Percentiles rank a stretch among this genome's conserved stretches.
Evolutionary conservation across 2,329 filamentous ascomycete species (phyloP).

Genomic region (Scedosporium dehoogii): DNA sequence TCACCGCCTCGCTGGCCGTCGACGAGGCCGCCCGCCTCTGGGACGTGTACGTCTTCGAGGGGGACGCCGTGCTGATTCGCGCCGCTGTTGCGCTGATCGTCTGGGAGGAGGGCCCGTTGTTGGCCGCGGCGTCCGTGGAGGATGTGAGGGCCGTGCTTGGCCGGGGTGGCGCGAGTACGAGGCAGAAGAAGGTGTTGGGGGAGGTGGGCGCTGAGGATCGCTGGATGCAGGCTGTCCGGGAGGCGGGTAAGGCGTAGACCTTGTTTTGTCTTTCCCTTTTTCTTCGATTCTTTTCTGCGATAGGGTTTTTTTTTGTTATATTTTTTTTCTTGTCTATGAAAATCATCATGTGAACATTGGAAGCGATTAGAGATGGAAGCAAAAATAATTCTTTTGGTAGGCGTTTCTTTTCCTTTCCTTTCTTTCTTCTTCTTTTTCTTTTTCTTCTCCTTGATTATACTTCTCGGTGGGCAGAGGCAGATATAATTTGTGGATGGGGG

Average conservation of each 20-base stretch:
- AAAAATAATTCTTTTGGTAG: too few relatives aligned
- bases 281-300: too few relatives aligned
- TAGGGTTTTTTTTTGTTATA: too few relatives aligned
- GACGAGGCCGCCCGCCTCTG: constrained; percentile 65
- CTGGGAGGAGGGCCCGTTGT: constrained; percentile 39
- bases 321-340: too few relatives aligned
- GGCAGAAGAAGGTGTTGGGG: constrained; percentile 25
- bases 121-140: constrained; percentile 32
- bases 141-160: constrained; percentile 33
- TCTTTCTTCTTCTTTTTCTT: too few relatives aligned
- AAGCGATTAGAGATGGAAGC: too few relatives aligned
- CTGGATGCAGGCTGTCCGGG: constrained; percentile 30
- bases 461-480: too few relatives aligned
- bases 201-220: constrained; percentile 38
- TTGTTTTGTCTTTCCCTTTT: too few relatives aligned
- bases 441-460: too few relatives aligned
- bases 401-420: too few relatives aligned
- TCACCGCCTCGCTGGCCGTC: constrained; percentile 52
- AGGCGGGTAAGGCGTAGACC: constrained; percentile 25
- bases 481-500: too few relatives aligned
- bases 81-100: constrained; percentile 60
- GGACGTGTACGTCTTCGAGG: constrained; percentile 78
- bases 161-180: constrained; percentile 19
- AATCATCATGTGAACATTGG: too few relatives aligned
- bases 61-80: constrained; percentile 60